These are phyloP conservation scores for Monosporascus sp. DNA, from an alignment of 2,329 filamentous ascomycete species.

Conservation along the genomic window DNA sequence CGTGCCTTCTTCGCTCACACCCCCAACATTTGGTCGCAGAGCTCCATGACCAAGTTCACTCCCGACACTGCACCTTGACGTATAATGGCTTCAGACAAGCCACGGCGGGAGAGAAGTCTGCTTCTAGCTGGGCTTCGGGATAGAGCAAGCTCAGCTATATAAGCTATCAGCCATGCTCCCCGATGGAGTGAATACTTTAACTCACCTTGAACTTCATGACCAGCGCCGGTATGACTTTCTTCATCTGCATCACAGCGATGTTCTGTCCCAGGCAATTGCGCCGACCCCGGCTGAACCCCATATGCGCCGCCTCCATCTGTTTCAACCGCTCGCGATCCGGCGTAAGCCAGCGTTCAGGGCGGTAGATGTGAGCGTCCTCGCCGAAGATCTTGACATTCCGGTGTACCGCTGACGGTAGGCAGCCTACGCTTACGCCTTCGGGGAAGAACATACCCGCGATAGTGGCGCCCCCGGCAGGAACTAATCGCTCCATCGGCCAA, in stretches of 20 bases:
- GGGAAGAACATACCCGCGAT: conserved; percentile 19
- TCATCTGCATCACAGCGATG: conserved; percentile 20
- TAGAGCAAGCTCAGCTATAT: conserved; percentile 12
- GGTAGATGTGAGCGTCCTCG: conserved; percentile 12
- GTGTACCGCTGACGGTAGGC: conserved; percentile 14
- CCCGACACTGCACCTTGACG: too few species aligned
- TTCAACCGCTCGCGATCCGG: conserved; percentile 14
- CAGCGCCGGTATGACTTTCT: conserved; percentile 18
- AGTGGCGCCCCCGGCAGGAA: conserved; percentile 16
- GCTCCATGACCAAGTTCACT: too few species aligned
- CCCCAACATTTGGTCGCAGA: too few species aligned
- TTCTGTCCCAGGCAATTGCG: conserved; percentile 17
- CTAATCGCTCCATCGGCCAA: conserved; percentile 15
- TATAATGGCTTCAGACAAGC: conserved; percentile 1
- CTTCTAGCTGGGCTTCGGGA: conserved; percentile 9
- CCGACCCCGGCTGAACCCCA: conserved; percentile 21
- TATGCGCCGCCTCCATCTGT: conserved; percentile 18
- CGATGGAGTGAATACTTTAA: neutral
- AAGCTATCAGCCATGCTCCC: neutral
- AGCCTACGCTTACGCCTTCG: conserved; percentile 17
- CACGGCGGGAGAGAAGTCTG: conserved; percentile 9
- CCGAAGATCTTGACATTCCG: conserved; percentile 11
- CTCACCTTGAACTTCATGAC: conserved; percentile 19
- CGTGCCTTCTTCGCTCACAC: too few species aligned
- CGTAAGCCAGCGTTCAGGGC: conserved; percentile 20